Evolutionary conservation across 352 stramenopile genomes (phyloP).

Genomic region (Globisporangium polare): DNA sequence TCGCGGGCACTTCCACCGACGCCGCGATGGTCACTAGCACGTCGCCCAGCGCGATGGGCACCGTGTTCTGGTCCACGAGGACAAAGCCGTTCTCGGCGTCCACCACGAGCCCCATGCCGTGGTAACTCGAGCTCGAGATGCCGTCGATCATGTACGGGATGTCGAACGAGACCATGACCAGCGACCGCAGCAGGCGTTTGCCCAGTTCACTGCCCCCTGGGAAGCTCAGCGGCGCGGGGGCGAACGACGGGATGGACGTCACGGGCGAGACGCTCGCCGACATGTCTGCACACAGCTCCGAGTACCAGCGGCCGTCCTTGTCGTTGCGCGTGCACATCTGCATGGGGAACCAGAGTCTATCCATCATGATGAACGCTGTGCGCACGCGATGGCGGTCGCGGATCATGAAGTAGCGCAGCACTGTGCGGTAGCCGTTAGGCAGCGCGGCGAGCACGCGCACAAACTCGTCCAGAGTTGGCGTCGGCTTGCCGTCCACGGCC

Average conservation of each 20-base stretch:
- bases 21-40: slow-evolving; percentile 87
- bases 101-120: slow-evolving; percentile 88
- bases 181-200: slow-evolving; percentile 69
- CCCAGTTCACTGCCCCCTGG: slow-evolving; percentile 57
- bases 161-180: slow-evolving; percentile 92
- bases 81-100: slow-evolving; percentile 82
- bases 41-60: slow-evolving; percentile 84
- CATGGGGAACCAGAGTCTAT: slow-evolving; percentile 88
- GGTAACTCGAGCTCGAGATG: slow-evolving; percentile 86
- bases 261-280: slow-evolving; percentile 12
- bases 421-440: slow-evolving; percentile 76
- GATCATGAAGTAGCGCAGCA: slow-evolving; percentile 86
- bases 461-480: slow-evolving; percentile 81
- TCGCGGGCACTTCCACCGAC: slow-evolving; percentile 82
- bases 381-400: slow-evolving; percentile 80
- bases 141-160: slow-evolving; percentile 91
- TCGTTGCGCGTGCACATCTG: slow-evolving; percentile 77
- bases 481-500: slow-evolving; percentile 72
- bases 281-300: slow-evolving; percentile 27
- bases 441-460: slow-evolving; percentile 64
- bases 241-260: slow-evolving; percentile 41
- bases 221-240: slow-evolving; percentile 61
- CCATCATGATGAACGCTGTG: slow-evolving; percentile 87
- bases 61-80: slow-evolving; percentile 91
- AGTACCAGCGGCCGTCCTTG: slow-evolving; percentile 66